A percentile compares a stretch with the other conserved stretches of the same genome.
Evolutionary conservation across 2,329 filamentous ascomycete genomes (phyloP).

Genomic region (Cladophialophora chaetospira): DNA sequence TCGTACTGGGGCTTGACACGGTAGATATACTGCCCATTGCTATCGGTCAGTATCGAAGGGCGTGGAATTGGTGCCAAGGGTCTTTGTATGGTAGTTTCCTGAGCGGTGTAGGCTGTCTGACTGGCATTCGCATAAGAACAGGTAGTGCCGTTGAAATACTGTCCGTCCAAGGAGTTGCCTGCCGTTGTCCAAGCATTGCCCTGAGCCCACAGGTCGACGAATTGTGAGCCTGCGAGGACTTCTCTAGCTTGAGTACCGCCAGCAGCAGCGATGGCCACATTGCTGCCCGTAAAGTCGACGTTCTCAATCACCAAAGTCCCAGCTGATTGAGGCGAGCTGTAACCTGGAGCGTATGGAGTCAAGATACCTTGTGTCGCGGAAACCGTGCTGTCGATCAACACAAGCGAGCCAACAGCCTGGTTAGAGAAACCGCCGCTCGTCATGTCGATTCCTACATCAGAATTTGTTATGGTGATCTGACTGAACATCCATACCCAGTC

Average conservation of each 20-base stretch:
- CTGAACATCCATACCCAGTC: conserved; percentile 65
- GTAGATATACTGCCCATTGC: conserved; percentile 55
- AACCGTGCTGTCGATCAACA: conserved; percentile 59
- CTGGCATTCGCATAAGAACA: conserved; percentile 29
- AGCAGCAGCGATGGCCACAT: conserved; percentile 45
- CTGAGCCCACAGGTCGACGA: conserved; percentile 69
- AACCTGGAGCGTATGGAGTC: conserved; percentile 46
- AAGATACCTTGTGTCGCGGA: conserved; percentile 55
- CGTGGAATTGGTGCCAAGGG: conserved; percentile 49
- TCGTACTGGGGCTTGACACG: conserved; percentile 60
- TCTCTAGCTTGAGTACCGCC: conserved; percentile 40
- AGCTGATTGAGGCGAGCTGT: conserved; percentile 47
- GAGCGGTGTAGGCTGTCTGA: conserved; percentile 34
- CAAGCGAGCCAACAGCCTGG: conserved; percentile 57
- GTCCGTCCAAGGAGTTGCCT: conserved; percentile 24
- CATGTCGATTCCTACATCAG: conserved; percentile 56
- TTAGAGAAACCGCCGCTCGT: conserved; percentile 41
- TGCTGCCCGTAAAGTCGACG: conserved; percentile 53
- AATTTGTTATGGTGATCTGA: conserved; percentile 55
- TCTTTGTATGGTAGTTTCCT: conserved; percentile 55
- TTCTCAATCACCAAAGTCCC: conserved; percentile 61
- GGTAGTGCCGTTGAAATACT: conserved; percentile 31
- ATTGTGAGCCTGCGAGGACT: conserved; percentile 47
- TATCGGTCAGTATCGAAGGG: conserved; percentile 48
- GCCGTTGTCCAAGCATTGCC: conserved; percentile 63